phyloP scores from a whole-genome alignment of 148 eudicot genomes.

The Cornus suecica region DNA sequence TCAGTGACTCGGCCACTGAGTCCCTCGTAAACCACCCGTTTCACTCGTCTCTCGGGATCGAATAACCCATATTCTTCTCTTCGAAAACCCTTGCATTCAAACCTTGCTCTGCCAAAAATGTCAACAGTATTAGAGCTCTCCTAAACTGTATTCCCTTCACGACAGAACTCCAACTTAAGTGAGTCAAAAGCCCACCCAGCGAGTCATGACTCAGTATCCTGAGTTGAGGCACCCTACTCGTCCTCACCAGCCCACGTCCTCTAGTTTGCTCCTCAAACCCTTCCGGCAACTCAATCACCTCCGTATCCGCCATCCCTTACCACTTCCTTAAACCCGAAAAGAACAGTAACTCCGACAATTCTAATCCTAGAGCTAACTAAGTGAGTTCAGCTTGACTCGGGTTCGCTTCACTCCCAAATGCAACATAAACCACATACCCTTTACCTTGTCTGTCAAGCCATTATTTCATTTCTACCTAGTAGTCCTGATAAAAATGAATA shows the following conservation, averaged over 20 bases:
- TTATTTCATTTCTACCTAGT: background rate
- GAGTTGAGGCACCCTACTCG: background rate
- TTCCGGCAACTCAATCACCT: background rate
- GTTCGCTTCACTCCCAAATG: conserved; percentile 3
- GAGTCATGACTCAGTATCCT: background rate
- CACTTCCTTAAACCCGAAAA: background rate
- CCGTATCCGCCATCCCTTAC: background rate
- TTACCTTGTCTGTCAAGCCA: conserved; percentile 4
- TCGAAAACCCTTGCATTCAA: conserved; percentile 31
- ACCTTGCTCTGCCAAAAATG: conserved; percentile 29
- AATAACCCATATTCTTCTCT: conserved; percentile 23
- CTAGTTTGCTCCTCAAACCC: background rate
- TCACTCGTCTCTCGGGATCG: conserved; percentile 26
- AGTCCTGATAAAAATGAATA: no score
- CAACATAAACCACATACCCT: conserved; percentile 11
- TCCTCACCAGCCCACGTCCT: background rate
- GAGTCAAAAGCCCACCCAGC: background rate
- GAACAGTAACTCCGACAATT: background rate
- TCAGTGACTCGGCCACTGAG: conserved; percentile 18
- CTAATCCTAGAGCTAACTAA: background rate
- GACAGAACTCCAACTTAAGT: conserved; percentile 31
- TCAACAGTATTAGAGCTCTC: conserved; percentile 23
- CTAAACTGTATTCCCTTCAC: conserved; percentile 34
- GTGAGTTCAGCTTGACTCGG: background rate
- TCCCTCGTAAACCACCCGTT: conserved; percentile 8